These are phyloP conservation scores for Prunus yedoensis DNA, from an alignment of 331 rosid genomes.

Conservation along the genomic window DNA sequence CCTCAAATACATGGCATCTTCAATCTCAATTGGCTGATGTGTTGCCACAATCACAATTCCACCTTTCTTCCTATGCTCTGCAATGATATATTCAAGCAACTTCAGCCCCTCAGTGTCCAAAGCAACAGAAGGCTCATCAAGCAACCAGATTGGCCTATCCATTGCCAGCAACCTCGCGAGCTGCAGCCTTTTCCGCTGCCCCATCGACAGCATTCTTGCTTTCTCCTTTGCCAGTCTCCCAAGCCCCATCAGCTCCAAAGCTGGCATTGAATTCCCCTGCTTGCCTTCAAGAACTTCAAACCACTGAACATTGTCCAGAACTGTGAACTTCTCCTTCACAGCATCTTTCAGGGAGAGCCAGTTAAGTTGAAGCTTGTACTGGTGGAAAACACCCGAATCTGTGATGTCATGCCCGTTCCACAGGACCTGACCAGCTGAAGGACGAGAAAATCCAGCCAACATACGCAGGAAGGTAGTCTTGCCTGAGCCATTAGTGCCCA, in stretches of 20 bases:
- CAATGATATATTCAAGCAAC: constrained; percentile 71
- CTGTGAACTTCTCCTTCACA: constrained; percentile 45
- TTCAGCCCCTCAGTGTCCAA: constrained; percentile 78
- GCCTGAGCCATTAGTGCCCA: constrained; percentile 80
- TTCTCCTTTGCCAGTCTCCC: constrained; percentile 72
- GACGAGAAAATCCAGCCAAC: constrained; percentile 83
- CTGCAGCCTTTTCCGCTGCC: constrained; percentile 80
- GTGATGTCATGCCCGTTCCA: constrained; percentile 82
- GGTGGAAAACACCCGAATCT: constrained; percentile 64
- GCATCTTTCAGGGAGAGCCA: constrained; percentile 83
- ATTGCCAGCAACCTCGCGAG: constrained; percentile 81
- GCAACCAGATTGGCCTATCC: constrained; percentile 84
- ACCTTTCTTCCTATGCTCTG: constrained; percentile 76
- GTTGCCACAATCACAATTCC: constrained; percentile 77
- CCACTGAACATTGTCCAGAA: constrained; percentile 64
- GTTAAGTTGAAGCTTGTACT: constrained; percentile 79
- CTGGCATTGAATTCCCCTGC: constrained; percentile 64
- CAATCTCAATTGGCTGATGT: constrained; percentile 62
- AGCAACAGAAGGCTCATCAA: constrained; percentile 88
- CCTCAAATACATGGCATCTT: constrained; percentile 64
- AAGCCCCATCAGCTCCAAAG: constrained; percentile 78
- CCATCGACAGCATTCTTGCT: constrained; percentile 82
- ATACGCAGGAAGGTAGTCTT: constrained; percentile 77
- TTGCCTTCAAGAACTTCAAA: constrained; percentile 77
- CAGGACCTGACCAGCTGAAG: constrained; percentile 75